Percentiles rank a stretch among this genome's conserved stretches.
These are phyloP conservation scores for Didymella pinodella DNA, from an alignment of 2,329 filamentous ascomycete species.

Conservation along the genomic window DNA sequence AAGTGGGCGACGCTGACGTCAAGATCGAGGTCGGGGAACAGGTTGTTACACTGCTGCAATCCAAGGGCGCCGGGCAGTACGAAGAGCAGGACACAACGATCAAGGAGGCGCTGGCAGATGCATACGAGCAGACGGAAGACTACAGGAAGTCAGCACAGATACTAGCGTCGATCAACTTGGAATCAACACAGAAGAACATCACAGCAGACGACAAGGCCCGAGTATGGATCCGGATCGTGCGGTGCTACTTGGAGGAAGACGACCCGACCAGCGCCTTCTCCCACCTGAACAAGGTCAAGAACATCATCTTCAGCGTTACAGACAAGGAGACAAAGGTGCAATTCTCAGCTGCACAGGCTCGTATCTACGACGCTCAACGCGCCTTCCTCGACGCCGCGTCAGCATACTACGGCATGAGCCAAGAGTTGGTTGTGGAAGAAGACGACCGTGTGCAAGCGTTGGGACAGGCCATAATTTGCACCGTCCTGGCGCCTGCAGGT, in stretches of 20 bases:
- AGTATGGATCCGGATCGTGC: constrained; percentile 92
- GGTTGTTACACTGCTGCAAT: constrained; percentile 71
- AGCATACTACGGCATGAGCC: constrained; percentile 87
- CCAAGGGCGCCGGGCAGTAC: constrained; percentile 73
- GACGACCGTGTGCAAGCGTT: constrained; percentile 86
- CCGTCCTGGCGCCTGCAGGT: constrained; percentile 89
- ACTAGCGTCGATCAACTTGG: constrained; percentile 84
- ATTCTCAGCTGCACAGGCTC: constrained; percentile 90
- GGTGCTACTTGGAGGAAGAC: constrained; percentile 92
- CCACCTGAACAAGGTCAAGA: constrained; percentile 95
- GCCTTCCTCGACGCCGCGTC: constrained; percentile 87
- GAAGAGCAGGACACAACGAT: constrained; percentile 84
- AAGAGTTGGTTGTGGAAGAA: constrained; percentile 80
- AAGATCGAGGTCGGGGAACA: constrained; percentile 79
- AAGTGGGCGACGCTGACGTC: constrained; percentile 67
- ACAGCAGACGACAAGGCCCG: constrained; percentile 81
- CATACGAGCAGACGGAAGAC: constrained; percentile 83
- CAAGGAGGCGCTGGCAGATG: constrained; percentile 81
- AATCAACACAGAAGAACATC: constrained; percentile 85
- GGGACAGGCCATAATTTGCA: constrained; percentile 87
- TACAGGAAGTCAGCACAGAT: constrained; percentile 78
- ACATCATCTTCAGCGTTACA: constrained; percentile 80
- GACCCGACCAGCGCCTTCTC: constrained; percentile 84
- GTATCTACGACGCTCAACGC: constrained; percentile 89
- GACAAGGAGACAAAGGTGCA: constrained; percentile 79